These are phyloP conservation scores for Porcisia deanei DNA, from an alignment of 208 protist species.

Conservation along the genomic window DNA sequence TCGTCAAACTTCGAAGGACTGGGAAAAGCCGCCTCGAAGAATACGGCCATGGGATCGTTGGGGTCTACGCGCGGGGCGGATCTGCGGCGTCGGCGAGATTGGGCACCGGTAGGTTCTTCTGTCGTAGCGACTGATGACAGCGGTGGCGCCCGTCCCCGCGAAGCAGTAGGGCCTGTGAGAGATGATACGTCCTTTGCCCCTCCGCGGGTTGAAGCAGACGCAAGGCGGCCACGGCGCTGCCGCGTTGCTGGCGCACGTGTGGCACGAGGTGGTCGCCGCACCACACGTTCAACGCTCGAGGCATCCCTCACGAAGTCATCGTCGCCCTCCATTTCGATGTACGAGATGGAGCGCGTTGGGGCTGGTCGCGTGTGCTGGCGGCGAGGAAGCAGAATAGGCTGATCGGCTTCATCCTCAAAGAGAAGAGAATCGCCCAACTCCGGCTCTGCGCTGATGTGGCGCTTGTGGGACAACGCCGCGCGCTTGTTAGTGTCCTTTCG, in stretches of 20 bases:
- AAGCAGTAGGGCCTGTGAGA: background rate
- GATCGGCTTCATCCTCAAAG: conserved; percentile 61
- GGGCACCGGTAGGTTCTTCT: background rate
- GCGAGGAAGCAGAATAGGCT: conserved; percentile 72
- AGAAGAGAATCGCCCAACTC: conserved; percentile 61
- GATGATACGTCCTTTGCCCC: background rate
- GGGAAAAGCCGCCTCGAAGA: conserved; percentile 82
- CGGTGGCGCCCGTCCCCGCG: background rate
- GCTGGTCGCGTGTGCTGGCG: conserved; percentile 35
- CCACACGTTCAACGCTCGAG: conserved; percentile 33
- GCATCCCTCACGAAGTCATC: conserved; percentile 35
- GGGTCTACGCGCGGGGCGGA: conserved; percentile 30
- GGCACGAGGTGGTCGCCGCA: conserved; percentile 39
- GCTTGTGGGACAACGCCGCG: conserved; percentile 23
- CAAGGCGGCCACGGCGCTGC: conserved; percentile 7
- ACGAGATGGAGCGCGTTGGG: conserved; percentile 61
- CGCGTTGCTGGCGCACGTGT: conserved; percentile 22
- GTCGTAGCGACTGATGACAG: background rate
- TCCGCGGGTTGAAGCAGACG: background rate
- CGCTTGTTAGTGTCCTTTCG: conserved; percentile 22
- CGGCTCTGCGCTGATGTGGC: conserved; percentile 39
- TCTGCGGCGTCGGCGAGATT: conserved; percentile 13
- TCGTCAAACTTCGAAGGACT: conserved; percentile 89
- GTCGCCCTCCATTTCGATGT: conserved; percentile 38
- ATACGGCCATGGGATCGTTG: conserved; percentile 85